phyloP scores from a whole-genome alignment of 2,329 filamentous ascomycete genomes.

The Chaetoscypha palmicola region DNA sequence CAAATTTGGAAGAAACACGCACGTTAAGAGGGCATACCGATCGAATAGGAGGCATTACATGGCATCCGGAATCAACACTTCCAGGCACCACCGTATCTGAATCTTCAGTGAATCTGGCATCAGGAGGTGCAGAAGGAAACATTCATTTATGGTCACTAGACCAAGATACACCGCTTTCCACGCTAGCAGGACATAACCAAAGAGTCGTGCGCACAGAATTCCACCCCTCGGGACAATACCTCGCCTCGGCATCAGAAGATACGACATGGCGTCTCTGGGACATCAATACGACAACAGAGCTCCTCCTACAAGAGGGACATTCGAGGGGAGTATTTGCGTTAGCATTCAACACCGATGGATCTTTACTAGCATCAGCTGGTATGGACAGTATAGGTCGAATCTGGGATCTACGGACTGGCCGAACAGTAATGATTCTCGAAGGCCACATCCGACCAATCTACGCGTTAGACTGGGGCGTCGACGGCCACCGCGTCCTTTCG shows the following conservation, averaged over 20 bases:
- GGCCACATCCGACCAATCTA: conserved; percentile 85
- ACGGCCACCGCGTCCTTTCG: conserved; percentile 87
- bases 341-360: conserved; percentile 85
- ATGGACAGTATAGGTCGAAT: conserved; percentile 90
- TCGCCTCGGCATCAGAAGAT: conserved; percentile 91
- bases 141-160: conserved; percentile 86
- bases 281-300: conserved; percentile 73
- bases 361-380: conserved; percentile 83
- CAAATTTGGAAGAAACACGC: conserved; percentile 69
- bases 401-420: conserved; percentile 88
- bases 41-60: conserved; percentile 83
- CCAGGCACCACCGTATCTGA: conserved; percentile 63
- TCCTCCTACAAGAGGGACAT: conserved; percentile 89
- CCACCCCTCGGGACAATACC: conserved; percentile 81
- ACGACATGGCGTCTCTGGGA: conserved; percentile 98
- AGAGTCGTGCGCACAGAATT: conserved; percentile 91
- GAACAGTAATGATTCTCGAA: conserved; percentile 93
- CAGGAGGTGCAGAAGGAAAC: conserved; percentile 80
- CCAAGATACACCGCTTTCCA: conserved; percentile 77
- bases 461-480: conserved; percentile 83
- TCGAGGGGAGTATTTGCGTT: conserved; percentile 88
- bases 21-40: conserved; percentile 78
- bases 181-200: conserved; percentile 73
- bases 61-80: conserved; percentile 78
- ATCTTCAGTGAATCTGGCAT: conserved; percentile 75